Evolutionary conservation across 1,284 basidiomycete species (phyloP).

Genomic region (Ceratobasidium sp.): DNA sequence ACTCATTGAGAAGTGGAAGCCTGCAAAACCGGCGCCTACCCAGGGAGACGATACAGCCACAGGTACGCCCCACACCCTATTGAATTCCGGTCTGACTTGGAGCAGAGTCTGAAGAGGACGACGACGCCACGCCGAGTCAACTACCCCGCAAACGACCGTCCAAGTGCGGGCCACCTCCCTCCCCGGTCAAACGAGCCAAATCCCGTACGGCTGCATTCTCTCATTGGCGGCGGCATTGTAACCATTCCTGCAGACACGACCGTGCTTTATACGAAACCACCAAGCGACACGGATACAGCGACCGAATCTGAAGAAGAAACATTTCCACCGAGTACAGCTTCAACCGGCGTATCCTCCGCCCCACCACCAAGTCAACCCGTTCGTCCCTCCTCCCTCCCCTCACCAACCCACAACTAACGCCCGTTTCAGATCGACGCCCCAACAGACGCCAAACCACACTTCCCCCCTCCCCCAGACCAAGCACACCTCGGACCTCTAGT

Average conservation of each 20-base stretch:
- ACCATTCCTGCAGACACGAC: not conserved
- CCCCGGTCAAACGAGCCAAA: conserved; percentile 12
- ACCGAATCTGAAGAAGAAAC: conserved; percentile 39
- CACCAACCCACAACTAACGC: not conserved
- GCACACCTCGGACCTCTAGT: conserved; percentile 1
- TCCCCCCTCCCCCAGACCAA: conserved; percentile 4
- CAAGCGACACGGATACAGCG: conserved; percentile 32
- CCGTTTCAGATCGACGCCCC: not conserved
- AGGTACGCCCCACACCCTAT: not conserved
- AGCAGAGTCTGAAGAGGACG: conserved; percentile 37
- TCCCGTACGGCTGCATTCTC: not conserved
- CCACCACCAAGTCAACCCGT: conserved; percentile 45
- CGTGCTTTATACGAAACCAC: too few relatives aligned
- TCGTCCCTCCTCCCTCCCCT: conserved; percentile 57
- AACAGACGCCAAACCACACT: conserved; percentile 1
- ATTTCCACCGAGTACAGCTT: conserved; percentile 17
- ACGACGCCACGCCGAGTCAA: not conserved
- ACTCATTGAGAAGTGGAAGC: conserved; percentile 13
- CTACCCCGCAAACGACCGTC: conserved; percentile 28
- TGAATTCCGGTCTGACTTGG: not conserved
- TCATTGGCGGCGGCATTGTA: not conserved
- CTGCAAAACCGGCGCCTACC: not conserved
- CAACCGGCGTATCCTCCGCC: not conserved
- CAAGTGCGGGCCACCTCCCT: not conserved
- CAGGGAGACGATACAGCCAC: conserved; percentile 24